These are phyloP conservation scores for Juglanconis juglandina DNA, from an alignment of 2,329 filamentous ascomycete species.

Conservation along the genomic window DNA sequence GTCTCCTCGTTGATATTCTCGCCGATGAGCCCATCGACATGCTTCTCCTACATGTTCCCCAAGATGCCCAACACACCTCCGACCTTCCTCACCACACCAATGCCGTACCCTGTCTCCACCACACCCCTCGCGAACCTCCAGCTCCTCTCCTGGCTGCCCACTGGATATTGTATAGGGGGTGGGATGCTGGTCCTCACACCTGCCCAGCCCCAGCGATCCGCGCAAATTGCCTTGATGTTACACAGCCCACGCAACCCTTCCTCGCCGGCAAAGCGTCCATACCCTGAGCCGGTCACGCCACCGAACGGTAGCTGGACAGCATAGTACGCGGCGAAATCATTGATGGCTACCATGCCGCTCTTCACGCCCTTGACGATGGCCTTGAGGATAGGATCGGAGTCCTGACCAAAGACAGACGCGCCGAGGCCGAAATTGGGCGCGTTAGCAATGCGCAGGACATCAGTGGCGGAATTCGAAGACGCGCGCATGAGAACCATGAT, in stretches of 20 bases:
- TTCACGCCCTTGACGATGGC: slow-evolving; percentile 66
- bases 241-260: slow-evolving; percentile 83
- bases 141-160: slow-evolving; percentile 60
- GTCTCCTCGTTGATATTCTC: too few relatives aligned
- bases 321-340: slow-evolving; percentile 93
- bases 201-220: slow-evolving; percentile 63
- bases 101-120: slow-evolving; percentile 58
- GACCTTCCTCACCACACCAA: slow-evolving; percentile 24
- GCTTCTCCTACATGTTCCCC: slow-evolving; percentile 22
- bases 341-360: slow-evolving; percentile 88
- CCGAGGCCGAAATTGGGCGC: slow-evolving; percentile 82
- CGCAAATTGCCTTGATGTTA: slow-evolving; percentile 82
- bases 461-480: slow-evolving; percentile 50
- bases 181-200: slow-evolving; percentile 76
- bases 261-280: slow-evolving; percentile 87
- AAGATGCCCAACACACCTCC: slow-evolving; percentile 25
- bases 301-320: slow-evolving; percentile 94
- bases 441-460: slow-evolving; percentile 78
- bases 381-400: slow-evolving; percentile 56
- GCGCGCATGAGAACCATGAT: slow-evolving; percentile 83
- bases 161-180: slow-evolving; percentile 74
- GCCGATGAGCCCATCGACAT: too few relatives aligned
- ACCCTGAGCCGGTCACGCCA: slow-evolving; percentile 82
- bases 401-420: slow-evolving; percentile 78
- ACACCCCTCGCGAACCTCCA: slow-evolving; percentile 63